Percentiles rank a stretch among this genome's conserved stretches.
phyloP scores from a whole-genome alignment of 805 yeast genomes.

The Saturnispora zaruensis region DNA sequence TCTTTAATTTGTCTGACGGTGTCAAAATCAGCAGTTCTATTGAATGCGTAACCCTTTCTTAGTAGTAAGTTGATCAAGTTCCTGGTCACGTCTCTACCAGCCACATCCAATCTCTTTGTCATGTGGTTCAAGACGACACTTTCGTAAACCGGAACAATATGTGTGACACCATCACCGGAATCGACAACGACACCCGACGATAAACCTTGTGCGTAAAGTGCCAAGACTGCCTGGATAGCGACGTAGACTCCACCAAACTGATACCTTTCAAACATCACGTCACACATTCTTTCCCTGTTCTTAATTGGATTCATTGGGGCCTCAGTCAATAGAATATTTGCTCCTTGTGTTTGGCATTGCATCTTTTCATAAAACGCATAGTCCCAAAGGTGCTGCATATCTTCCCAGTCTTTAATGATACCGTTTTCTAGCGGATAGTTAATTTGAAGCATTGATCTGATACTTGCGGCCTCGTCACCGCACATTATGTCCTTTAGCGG shows the following conservation, averaged over 20 bases:
- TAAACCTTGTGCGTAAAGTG: slow-evolving; percentile 93
- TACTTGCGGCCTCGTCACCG: slow-evolving; percentile 90
- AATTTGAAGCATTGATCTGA: slow-evolving; percentile 80
- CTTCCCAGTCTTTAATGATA: slow-evolving; percentile 95
- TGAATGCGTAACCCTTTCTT: slow-evolving; percentile 96
- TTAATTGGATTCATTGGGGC: slow-evolving; percentile 96
- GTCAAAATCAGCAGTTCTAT: slow-evolving; percentile 97
- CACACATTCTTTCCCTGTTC: slow-evolving; percentile 87
- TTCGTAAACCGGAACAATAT: slow-evolving; percentile 96
- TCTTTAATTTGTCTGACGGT: slow-evolving; percentile 97
- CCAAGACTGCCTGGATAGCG: slow-evolving; percentile 96
- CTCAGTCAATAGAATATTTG: slow-evolving; percentile 83
- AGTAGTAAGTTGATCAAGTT: slow-evolving; percentile 82
- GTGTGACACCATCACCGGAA: slow-evolving; percentile 98
- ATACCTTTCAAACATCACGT: slow-evolving; percentile 86
- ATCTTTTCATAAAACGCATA: slow-evolving; percentile 90
- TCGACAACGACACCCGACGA: slow-evolving; percentile 97
- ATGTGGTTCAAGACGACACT: slow-evolving; percentile 92
- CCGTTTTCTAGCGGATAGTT: slow-evolving; percentile 99
- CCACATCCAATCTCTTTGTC: slow-evolving; percentile 88
- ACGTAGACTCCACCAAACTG: slow-evolving; percentile 89
- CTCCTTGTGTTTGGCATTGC: slow-evolving; percentile 65
- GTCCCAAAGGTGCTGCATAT: slow-evolving; percentile 98
- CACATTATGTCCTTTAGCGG: slow-evolving; percentile 96
- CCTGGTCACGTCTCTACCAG: slow-evolving; percentile 98